Conservation (phyloP, 1,139 yeast species). For the Suhomyces anneliseae region DNA sequence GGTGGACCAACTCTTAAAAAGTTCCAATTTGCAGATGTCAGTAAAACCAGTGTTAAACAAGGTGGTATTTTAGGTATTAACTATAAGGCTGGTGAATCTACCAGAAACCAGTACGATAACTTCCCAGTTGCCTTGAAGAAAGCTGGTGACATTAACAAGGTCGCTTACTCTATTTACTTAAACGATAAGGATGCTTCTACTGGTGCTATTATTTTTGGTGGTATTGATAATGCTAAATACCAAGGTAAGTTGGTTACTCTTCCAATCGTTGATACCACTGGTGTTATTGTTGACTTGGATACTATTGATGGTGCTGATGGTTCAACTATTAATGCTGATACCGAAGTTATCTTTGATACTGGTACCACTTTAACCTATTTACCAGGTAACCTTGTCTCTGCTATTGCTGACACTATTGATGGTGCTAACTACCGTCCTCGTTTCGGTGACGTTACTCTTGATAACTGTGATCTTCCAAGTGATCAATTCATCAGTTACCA, state of each 20-base stretch:
- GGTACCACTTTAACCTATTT: constrained; percentile 65
- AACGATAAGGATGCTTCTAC: constrained; percentile 37
- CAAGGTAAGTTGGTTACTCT: constrained; percentile 16
- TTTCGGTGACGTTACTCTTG: constrained; percentile 1
- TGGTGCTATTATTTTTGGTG: constrained; percentile 59
- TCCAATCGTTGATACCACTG: constrained; percentile 5
- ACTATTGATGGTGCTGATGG: constrained; percentile 7
- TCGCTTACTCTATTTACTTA: constrained; percentile 35
- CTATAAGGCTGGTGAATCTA: constrained; percentile 12
- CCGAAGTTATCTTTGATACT: constrained; percentile 52
- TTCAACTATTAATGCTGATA: neutral
- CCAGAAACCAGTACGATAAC: constrained; percentile 14
- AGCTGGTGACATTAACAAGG: constrained; percentile 10
- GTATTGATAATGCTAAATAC: constrained; percentile 54
- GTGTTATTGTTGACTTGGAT: constrained; percentile 10
- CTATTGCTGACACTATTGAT: constrained; percentile 30
- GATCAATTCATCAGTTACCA: constrained; percentile 2
- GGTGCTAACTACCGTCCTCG: neutral
- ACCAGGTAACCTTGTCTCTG: constrained; percentile 41
- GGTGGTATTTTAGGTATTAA: constrained; percentile 27
- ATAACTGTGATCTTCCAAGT: constrained; percentile 1
- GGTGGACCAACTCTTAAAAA: constrained; percentile 13
- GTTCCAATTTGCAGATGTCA: constrained; percentile 22
- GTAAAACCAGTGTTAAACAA: constrained; percentile 14
- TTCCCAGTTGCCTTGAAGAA: constrained; percentile 13